These are phyloP conservation scores for Metarhizium robertsii DNA, from an alignment of 2,329 filamentous ascomycete genomes.

Conservation along the genomic window DNA sequence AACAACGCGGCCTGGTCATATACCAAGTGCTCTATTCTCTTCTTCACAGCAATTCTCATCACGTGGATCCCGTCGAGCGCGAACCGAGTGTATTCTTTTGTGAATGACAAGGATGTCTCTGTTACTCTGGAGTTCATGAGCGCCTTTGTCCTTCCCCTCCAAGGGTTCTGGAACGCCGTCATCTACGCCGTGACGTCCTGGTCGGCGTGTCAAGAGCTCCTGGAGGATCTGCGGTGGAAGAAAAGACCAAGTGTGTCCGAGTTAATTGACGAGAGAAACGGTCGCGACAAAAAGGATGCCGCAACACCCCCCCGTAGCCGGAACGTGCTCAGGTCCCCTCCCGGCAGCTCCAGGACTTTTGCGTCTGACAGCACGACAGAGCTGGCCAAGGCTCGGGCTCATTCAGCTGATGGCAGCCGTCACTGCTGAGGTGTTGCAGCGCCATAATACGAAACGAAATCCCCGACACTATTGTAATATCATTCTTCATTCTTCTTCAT, in stretches of 20 bases:
- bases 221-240: constrained; percentile 23
- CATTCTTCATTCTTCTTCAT: not conserved
- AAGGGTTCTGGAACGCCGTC: constrained; percentile 76
- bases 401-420: constrained; percentile 22
- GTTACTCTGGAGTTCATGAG: constrained; percentile 59
- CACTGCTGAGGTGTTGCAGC: not conserved
- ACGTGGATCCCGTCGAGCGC: constrained; percentile 71
- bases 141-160: constrained; percentile 66
- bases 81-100: constrained; percentile 65
- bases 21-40: constrained; percentile 60
- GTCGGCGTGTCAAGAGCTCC: constrained; percentile 47
- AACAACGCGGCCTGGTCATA: constrained; percentile 60
- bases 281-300: constrained; percentile 3
- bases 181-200: constrained; percentile 68
- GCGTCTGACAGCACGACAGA: constrained; percentile 45
- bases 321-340: constrained; percentile 21
- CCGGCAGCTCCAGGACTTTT: constrained; percentile 23
- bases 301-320: not conserved
- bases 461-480: not conserved
- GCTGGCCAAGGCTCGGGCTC: constrained; percentile 29
- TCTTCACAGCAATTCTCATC: constrained; percentile 61
- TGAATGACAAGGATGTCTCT: constrained; percentile 41
- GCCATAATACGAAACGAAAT: not conserved
- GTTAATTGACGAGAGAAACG: constrained; percentile 18
- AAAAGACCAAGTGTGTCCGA: constrained; percentile 24